These are phyloP conservation scores for Peniophora sp. DNA, from an alignment of 1,284 basidiomycete species.

Conservation along the genomic window DNA sequence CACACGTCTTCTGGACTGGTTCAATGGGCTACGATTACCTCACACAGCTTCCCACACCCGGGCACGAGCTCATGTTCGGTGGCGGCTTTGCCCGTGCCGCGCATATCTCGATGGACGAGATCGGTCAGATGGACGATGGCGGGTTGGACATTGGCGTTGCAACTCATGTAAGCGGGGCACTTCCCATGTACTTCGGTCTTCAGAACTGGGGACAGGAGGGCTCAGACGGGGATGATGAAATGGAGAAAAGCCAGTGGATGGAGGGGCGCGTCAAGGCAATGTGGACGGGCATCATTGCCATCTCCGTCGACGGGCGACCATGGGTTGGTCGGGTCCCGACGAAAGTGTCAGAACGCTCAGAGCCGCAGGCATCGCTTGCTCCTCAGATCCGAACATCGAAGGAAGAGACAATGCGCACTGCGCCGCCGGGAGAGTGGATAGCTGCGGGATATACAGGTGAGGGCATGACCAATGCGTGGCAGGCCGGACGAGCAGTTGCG, in stretches of 20 bases:
- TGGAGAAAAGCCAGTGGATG: constrained; percentile 18
- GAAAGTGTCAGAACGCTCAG: constrained; percentile 24
- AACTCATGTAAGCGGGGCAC: constrained; percentile 28
- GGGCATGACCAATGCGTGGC: constrained; percentile 62
- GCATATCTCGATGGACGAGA: constrained; percentile 25
- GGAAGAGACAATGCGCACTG: constrained; percentile 7
- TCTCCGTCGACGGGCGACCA: constrained; percentile 34
- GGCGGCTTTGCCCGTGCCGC: constrained; percentile 34
- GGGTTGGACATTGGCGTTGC: constrained; percentile 23
- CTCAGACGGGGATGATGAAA: constrained; percentile 6
- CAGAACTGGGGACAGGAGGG: constrained; percentile 30
- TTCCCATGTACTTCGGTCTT: constrained; percentile 36
- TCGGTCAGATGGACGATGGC: constrained; percentile 37
- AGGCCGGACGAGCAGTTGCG: constrained; percentile 49
- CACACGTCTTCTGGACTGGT: constrained; percentile 53
- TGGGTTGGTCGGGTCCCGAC: constrained; percentile 39
- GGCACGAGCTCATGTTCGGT: constrained; percentile 57
- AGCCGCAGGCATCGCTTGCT: constrained; percentile 10
- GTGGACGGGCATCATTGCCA: constrained; percentile 47
- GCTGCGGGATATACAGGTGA: constrained; percentile 56
- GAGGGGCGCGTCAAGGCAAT: constrained; percentile 33
- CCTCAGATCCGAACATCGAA: not conserved
- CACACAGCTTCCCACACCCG: constrained; percentile 50
- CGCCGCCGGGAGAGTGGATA: constrained; percentile 39
- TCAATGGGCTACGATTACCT: constrained; percentile 57